Base-by-base conservation (phyloP, 78 protist genomes). In the Dictyostelium intermedium region DNA sequence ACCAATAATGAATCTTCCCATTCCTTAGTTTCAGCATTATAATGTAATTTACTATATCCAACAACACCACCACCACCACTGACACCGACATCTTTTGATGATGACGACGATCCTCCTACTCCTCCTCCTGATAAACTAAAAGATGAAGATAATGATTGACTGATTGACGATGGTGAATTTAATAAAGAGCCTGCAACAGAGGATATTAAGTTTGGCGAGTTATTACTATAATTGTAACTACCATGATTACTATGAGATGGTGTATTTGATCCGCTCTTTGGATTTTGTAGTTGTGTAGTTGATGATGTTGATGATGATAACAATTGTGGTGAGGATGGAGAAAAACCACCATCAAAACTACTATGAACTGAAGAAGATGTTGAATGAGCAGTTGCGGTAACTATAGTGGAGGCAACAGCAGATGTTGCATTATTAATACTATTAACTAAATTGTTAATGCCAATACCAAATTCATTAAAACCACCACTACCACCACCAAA, bases 1-100 rank as follows among this genome's bases (percentile, higher is more conserved):
- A 89, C 79, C 45, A 89, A 34, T 35, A 25, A 39, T 16, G 37
- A 25, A 70, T 89, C 94, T 45, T 76, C 87, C 94, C 94, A 89
- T 63, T 87, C 93, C 11, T 74, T 74, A 27, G 50, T 37, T 8
- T 80, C 82, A 3, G 20, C 1, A 47, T 89, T 80, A 9, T 41
- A 70, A 69, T 80, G 94, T 43, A 89, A 53, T 72, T 70, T 78
- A 27, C 80, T 78, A 30, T 18, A 34, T 8, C 73, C 34, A 25
- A 6, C 14, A 23, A 6, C 14, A 23, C 8, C n/a, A 63, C 34
- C 34, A 69, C 77, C 41, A 63, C 73, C 73, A 23, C 61, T 18
- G 20, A 20, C 66, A 56, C 9, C 8, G 20, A 14, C 20, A 56
- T 0, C 27, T 4, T 20, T 23, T 56, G 7, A 0, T 56, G 5